Base-by-base conservation (phyloP, 345 rosid species). In the Syzygium jambos region DNA sequence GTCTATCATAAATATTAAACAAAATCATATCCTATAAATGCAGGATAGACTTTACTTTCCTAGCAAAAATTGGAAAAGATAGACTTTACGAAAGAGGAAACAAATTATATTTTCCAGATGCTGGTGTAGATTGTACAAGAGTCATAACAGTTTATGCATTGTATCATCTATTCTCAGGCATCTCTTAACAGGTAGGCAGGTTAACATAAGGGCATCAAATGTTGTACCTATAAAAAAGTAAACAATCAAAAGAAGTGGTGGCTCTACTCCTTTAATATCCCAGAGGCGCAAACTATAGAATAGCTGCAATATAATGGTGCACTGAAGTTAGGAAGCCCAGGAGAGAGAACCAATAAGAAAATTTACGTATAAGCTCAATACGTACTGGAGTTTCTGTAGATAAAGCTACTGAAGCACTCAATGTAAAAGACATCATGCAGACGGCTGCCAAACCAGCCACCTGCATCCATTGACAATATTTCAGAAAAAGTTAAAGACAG, bases 381-480 rank as follows among this genome's bases (percentile, higher is more conserved):
- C 93, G 25, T 92, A 92, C 93, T 77, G 92, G 91, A 57, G 86
- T 87, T 53, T 90, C 90, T 27, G 89, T 87, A 51, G 88, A 78
- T 84, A 90, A 86, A 87, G 93, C 90, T 57, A 90, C 85, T 78
- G 87, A 55, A 46, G 93, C 90, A 52, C 92, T 92, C 22, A 89
- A 87, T 34, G 91, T 87, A 87, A 92, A 92, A 78, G 92, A 92
- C 34, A 89, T 25, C 38, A 92, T 83, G 51, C 92, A 90, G 41
- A 92, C 89, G 21, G 85, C 86, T 19, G 92, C 89, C 82, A 92
- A 86, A 65, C 93, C 93, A 85, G 89, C 91, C 85, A 92, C 91
- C 93, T 90, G 92, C 89, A 86, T 65, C 77, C 52, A 52, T 52
- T 53, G 68, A 54, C 80, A 52, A 85, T 27, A 54, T 53, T 87